Base-by-base conservation (phyloP, 495 filamentous ascomycete species). In the Lasiosphaeria miniovina region DNA sequence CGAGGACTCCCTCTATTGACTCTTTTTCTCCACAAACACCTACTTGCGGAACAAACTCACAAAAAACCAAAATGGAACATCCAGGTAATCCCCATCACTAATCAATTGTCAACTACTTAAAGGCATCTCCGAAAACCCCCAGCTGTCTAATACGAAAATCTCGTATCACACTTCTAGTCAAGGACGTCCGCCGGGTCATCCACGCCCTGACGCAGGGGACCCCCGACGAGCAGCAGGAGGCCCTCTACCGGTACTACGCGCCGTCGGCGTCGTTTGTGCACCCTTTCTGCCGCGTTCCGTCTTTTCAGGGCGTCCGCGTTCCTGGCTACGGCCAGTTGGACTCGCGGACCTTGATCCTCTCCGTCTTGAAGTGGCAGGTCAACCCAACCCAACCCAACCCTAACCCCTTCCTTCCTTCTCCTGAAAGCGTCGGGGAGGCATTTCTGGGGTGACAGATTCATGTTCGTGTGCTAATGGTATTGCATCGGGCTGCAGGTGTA, bases 251-350 rank as follows among this genome's bases (percentile, higher is more conserved):
- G 10, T 91, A 88, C 71, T 96, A 90, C 75, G 82, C 85, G 2
- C 80, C 79, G 8, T 71, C 84, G 61, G 85, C 89, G 14, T 79
- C 83, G 57, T 94, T 96, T 69, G 77, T 82, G 3, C 91, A 96
- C 68, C 91, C 91, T 0, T 88, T 95, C 72, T 93, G 89, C 67
- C 84, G 84, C 24, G 86, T 91, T 2, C 83, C 84, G 40, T 82
- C 80, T 60, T 86, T 84, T 69, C 71, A 69, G 7, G 60, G 76
- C 24, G 40, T 63, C 45, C 51, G 61, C 2, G 46, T 81, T 14
- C 78, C 77, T 3, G 77, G 81, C 56, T 61, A 77, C 10, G 80
- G 79, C 35, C 74, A 71, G 0, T 41, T 82, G 36, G 73, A 76
- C 56, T 87, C 88, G 11, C 79, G 90, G 46, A 79, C 76, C 67